phyloP scores from a whole-genome alignment of 345 rosid genomes.

The Crucihimalaya himalaica region DNA sequence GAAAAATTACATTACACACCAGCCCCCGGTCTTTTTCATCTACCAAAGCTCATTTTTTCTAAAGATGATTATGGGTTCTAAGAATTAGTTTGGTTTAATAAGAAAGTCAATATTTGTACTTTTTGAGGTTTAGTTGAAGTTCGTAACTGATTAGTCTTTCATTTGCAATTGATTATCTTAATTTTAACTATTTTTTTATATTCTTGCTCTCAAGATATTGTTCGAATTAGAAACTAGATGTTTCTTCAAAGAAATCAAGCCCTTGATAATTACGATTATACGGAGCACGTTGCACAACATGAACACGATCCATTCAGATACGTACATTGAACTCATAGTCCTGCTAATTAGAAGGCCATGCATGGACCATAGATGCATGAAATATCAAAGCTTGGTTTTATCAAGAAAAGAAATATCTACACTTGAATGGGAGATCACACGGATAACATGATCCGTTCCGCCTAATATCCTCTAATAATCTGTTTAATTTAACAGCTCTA shows the following conservation, averaged over 20 bases:
- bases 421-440: constrained; percentile 7
- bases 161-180: not conserved
- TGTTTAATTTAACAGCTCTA: not conserved
- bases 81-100: not conserved
- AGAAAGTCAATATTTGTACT: not conserved
- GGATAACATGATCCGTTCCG: constrained; percentile 14
- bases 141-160: not conserved
- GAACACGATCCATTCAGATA: not conserved
- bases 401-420: not conserved
- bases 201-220: not conserved
- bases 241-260: not conserved
- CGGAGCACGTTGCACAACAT: not conserved
- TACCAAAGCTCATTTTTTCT: not conserved
- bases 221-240: not conserved
- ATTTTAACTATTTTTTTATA: no score
- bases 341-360: not conserved
- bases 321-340: not conserved
- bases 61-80: not conserved
- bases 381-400: not conserved
- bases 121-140: not conserved
- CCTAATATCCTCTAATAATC: not conserved
- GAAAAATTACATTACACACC: not conserved
- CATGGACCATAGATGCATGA: not conserved
- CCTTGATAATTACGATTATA: no score
- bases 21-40: not conserved